These are phyloP conservation scores for Batkoa obscura DNA, from an alignment of 371 early-diverging fungal genomes.

Conservation along the genomic window DNA sequence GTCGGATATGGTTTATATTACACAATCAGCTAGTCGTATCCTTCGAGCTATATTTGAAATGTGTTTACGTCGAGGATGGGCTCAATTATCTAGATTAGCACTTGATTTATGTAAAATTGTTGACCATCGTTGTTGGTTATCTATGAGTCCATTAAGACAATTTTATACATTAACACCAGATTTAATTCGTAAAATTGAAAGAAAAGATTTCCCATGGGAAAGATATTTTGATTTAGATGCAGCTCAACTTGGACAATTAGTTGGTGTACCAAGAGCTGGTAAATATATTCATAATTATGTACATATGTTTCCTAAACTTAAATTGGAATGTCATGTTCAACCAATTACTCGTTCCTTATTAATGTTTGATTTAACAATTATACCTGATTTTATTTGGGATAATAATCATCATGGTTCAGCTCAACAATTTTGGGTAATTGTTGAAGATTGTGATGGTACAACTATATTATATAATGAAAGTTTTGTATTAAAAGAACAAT, in stretches of 20 bases:
- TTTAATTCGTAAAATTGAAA: constrained; percentile 68
- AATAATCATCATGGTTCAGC: constrained; percentile 66
- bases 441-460: constrained; percentile 87
- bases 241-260: constrained; percentile 83
- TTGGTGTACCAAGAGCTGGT: constrained; percentile 72
- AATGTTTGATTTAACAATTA: constrained; percentile 71
- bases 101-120: constrained; percentile 87
- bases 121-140: constrained; percentile 77
- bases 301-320: constrained; percentile 83
- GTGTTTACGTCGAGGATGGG: constrained; percentile 86
- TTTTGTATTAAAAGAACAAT: constrained; percentile 62
- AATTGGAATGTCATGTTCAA: constrained; percentile 71
- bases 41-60: constrained; percentile 94
- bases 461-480: constrained; percentile 69
- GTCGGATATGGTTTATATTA: constrained; percentile 90
- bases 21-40: constrained; percentile 86
- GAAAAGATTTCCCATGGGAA: constrained; percentile 87
- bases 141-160: constrained; percentile 88
- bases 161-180: constrained; percentile 66
- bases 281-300: constrained; percentile 67
- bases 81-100: constrained; percentile 62
- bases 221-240: constrained; percentile 77
- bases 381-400: constrained; percentile 86
- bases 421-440: constrained; percentile 82
- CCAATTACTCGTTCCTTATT: constrained; percentile 82